Evolutionary conservation across 306 rosid species (phyloP).

Genomic region (Lithocarpus polystachyus): DNA sequence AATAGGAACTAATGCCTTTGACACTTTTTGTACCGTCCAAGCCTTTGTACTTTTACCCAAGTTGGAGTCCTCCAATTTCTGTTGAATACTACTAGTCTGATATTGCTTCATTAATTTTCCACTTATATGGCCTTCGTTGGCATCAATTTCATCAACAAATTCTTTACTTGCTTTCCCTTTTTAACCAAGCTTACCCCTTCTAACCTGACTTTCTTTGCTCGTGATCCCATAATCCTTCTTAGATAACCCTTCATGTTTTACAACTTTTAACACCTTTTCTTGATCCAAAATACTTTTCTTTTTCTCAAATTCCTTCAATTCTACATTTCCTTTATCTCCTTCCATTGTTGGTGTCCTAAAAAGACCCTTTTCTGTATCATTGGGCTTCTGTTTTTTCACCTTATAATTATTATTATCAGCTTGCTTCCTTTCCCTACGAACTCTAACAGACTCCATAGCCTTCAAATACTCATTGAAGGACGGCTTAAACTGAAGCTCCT

Average conservation of each 20-base stretch:
- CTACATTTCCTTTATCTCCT: constrained; percentile 22
- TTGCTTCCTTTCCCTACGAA: constrained; percentile 32
- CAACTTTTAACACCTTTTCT: constrained; percentile 24
- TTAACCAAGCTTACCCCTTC: background rate
- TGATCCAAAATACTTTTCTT: background rate
- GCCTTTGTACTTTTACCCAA: constrained; percentile 14
- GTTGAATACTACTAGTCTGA: constrained; percentile 24
- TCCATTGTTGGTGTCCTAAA: constrained; percentile 18
- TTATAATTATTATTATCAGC: background rate
- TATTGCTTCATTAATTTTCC: constrained; percentile 26
- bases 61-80: constrained; percentile 17
- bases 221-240: constrained; percentile 1
- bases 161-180: constrained; percentile 24
- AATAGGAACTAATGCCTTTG: constrained; percentile 1
- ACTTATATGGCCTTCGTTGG: constrained; percentile 23
- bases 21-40: constrained; percentile 21
- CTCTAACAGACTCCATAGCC: constrained; percentile 67
- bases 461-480: constrained; percentile 76
- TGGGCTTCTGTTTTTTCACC: constrained; percentile 25
- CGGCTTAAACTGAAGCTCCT: constrained; percentile 64
- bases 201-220: constrained; percentile 18
- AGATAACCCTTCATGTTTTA: constrained; percentile 6
- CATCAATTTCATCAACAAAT: constrained; percentile 27
- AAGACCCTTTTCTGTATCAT: constrained; percentile 23
- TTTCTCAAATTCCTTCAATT: constrained; percentile 12